phyloP scores from a whole-genome alignment of 108 stramenopile genomes.

The Stephanodiscus triporus region DNA sequence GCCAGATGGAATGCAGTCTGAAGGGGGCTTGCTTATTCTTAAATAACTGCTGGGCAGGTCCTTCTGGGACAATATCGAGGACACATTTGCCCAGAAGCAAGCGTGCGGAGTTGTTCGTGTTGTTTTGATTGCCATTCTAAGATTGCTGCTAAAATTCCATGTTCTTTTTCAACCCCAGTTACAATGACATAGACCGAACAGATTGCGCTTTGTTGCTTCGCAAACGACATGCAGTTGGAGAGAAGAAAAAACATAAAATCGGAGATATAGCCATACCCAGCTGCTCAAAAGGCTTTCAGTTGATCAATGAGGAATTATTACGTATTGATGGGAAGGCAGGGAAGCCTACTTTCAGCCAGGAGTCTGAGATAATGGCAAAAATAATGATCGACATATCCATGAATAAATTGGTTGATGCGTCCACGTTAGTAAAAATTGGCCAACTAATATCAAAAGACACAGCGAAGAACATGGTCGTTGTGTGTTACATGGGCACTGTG shows the following conservation, averaged over 20 bases:
- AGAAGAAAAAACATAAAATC: constrained; percentile 47
- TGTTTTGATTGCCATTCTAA: too few species aligned
- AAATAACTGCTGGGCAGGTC: too few species aligned
- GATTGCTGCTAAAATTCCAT: not conserved
- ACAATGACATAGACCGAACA: constrained; percentile 46
- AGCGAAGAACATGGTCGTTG: constrained; percentile 36
- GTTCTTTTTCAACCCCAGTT: not conserved
- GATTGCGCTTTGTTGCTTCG: constrained; percentile 41
- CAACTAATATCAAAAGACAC: constrained; percentile 23
- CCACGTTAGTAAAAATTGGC: constrained; percentile 44
- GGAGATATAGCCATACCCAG: constrained; percentile 45
- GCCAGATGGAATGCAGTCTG: too few species aligned
- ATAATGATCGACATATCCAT: constrained; percentile 54
- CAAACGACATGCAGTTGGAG: constrained; percentile 34
- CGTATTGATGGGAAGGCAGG: constrained; percentile 4
- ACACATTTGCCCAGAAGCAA: too few species aligned
- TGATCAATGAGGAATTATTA: constrained; percentile 22
- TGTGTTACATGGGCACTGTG: constrained; percentile 44
- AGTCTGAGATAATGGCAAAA: constrained; percentile 48
- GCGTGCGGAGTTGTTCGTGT: too few species aligned
- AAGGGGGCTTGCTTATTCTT: too few species aligned
- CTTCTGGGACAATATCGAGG: too few species aligned
- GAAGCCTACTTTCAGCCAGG: constrained; percentile 13
- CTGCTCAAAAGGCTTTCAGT: constrained; percentile 30
- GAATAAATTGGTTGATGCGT: constrained; percentile 42